These are phyloP conservation scores for Lomentospora prolificans DNA, from an alignment of 2,329 filamentous ascomycete species.

Conservation along the genomic window DNA sequence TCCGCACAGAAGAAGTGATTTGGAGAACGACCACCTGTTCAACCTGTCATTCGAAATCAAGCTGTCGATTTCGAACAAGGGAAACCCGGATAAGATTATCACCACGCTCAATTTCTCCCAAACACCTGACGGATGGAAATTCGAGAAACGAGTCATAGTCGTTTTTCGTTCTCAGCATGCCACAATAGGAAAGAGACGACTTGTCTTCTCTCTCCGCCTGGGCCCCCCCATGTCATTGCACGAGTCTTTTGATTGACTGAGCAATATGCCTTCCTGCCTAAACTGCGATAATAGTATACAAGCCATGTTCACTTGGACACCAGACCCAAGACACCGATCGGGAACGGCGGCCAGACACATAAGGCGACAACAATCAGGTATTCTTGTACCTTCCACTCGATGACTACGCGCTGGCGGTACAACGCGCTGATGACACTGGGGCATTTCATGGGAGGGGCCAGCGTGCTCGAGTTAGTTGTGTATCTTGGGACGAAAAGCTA, in stretches of 20 bases:
- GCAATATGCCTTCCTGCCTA: slow-evolving; percentile 3
- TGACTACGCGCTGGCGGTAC: not conserved
- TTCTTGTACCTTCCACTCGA: not conserved
- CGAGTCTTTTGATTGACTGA: not conserved
- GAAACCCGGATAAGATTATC: not conserved
- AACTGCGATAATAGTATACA: not conserved
- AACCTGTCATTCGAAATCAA: not conserved
- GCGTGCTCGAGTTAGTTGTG: not conserved
- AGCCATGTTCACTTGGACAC: no score
- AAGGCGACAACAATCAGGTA: no score
- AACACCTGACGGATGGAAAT: not conserved
- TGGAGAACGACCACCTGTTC: not conserved
- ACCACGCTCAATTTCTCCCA: not conserved
- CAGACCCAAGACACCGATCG: not conserved
- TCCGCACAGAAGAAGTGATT: not conserved
- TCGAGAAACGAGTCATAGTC: not conserved
- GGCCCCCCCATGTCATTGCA: not conserved
- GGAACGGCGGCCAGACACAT: not conserved
- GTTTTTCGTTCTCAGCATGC: no score
- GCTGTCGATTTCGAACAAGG: not conserved
- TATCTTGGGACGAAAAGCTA: not conserved
- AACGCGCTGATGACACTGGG: not conserved
- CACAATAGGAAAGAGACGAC: no score
- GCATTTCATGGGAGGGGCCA: not conserved
- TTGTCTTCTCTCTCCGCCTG: not conserved